Evolutionary conservation across 495 filamentous ascomycete species (phyloP), one percentile per base, ranked within the genome.

Genomic region (Tuber brumale): DNA sequence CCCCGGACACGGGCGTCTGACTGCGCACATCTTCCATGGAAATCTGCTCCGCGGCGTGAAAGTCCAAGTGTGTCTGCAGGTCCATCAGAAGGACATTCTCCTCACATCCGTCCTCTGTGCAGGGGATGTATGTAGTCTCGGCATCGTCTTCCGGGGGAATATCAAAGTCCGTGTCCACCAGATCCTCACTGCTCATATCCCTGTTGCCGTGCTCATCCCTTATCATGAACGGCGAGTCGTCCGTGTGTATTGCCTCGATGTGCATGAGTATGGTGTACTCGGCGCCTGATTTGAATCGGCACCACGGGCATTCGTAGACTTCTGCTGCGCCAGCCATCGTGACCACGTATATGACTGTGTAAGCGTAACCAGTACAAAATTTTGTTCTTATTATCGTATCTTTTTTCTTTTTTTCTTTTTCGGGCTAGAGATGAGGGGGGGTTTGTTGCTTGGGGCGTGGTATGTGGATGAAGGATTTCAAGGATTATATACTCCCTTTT

Each of bases 81-180:
- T 93, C 89, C 3, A 84, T 81, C 21, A 88, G 82, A 43, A 88
- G 84, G 69, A 95, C 84, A 27, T 86, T 82, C 80, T 97, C 92
- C 35, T 90, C 91, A 83, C 93, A 97, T n/a, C 88, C 88, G 19
- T 89, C 86, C 14, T 89, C 85, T 1, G 91, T 89, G 79, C 94
- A 97, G 71, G 90, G 86, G 66, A 90, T 86, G 78, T 90, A 94
- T 79, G 35, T 83, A 74, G 41, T 88, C 84, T 74, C 75, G 57
- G 81, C 69, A 70, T 80, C 77, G 66, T 81, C 81, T 35, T 48
- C 70, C 18, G 75, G 39, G 39, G 77, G 61, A 23, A 61, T 37
- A 39, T 73, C 71, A 45, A 73, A 73, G 42, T 77, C 80, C 31
- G 69, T 76, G 46, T 77, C 72, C 75, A 72, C 69, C 18, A 72